A percentile compares a stretch with the other conserved stretches of the same genome.
Conservation (phyloP, 1,139 yeast species). For the Yamadazyma kanchanaburiensis region DNA sequence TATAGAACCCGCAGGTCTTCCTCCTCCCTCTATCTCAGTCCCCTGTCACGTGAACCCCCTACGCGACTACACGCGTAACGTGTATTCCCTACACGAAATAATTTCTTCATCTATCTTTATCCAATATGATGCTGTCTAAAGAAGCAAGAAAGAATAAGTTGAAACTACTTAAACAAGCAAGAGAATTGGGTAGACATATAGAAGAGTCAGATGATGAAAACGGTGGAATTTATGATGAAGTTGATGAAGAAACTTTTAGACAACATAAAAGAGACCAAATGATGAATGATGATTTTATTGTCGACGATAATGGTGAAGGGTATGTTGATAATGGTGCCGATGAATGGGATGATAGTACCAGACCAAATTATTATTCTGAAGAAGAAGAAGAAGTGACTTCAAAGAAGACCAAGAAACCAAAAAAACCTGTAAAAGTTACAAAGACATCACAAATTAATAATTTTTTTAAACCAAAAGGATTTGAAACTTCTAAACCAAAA, state of each 20-base stretch:
- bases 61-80: too few species aligned
- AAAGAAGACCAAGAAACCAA: slow-evolving; percentile 28
- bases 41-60: too few species aligned
- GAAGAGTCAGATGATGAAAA: slow-evolving; percentile 22
- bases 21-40: too few species aligned
- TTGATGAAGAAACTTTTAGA: slow-evolving; percentile 77
- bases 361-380: slow-evolving; percentile 52
- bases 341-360: slow-evolving; percentile 68
- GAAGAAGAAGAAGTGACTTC: slow-evolving; percentile 36
- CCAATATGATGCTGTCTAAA: slow-evolving; percentile 12
- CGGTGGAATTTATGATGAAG: slow-evolving; percentile 69
- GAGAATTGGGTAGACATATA: slow-evolving; percentile 31
- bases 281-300: slow-evolving; percentile 88
- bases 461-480: slow-evolving; percentile 45
- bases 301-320: slow-evolving; percentile 87
- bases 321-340: slow-evolving; percentile 91
- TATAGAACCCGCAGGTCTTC: too few species aligned
- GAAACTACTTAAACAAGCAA: slow-evolving; percentile 39
- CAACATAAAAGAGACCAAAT: slow-evolving; percentile 76
- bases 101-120: too few species aligned
- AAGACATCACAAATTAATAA: slow-evolving; percentile 50
- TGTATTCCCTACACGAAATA: too few species aligned
- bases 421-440: slow-evolving; percentile 41
- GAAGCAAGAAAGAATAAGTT: slow-evolving; percentile 27
- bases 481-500: slow-evolving; percentile 13